A percentile compares a stretch with the other conserved stretches of the same genome.
Evolutionary conservation across 176 grass and related monocot genomes (phyloP).

Genomic region (Oryza glumipatula): DNA sequence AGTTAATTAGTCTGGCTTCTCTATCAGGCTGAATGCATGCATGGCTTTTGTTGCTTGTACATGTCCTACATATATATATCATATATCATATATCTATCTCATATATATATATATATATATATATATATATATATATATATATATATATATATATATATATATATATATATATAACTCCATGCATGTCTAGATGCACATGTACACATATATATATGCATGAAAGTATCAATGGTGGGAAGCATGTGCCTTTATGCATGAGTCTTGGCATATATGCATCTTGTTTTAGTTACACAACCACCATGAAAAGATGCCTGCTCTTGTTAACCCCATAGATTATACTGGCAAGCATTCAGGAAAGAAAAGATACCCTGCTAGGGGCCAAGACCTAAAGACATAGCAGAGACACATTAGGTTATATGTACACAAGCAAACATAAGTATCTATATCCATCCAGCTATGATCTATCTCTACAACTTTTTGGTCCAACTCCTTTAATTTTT

Average conservation of each 20-base stretch:
- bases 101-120: not conserved
- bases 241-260: constrained; percentile 44
- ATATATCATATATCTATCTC: not conserved
- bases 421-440: constrained; percentile 32
- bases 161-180: not conserved
- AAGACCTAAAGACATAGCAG: constrained; percentile 30
- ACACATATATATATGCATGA: constrained; percentile 7
- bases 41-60: constrained; percentile 27
- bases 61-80: constrained; percentile 22
- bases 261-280: constrained; percentile 42
- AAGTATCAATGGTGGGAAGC: constrained; percentile 28
- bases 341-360: constrained; percentile 33
- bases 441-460: constrained; percentile 16
- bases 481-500: constrained; percentile 44
- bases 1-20: constrained; percentile 13
- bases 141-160: not conserved
- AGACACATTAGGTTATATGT: constrained; percentile 24
- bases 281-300: constrained; percentile 40
- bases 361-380: constrained; percentile 37
- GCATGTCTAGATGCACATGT: not conserved
- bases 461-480: constrained; percentile 1
- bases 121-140: not conserved
- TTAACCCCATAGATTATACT: constrained; percentile 17
- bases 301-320: constrained; percentile 24
- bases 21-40: not conserved